These are phyloP conservation scores for Citeromyces hawaiiensis DNA, from an alignment of 1,139 yeast species.

Conservation along the genomic window DNA sequence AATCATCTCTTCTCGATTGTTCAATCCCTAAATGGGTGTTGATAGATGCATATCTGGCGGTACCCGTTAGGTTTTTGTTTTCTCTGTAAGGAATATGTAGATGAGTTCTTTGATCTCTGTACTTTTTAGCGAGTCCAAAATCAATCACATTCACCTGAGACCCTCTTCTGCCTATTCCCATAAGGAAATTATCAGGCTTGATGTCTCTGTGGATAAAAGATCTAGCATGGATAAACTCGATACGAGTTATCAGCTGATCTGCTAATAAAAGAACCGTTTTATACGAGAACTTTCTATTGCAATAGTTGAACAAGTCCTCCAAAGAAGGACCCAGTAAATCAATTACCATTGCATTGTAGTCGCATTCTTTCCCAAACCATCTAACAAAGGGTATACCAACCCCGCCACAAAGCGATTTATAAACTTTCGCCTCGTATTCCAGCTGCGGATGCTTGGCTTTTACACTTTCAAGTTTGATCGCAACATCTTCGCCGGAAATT, in stretches of 20 bases:
- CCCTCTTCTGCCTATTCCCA: conserved; percentile 95
- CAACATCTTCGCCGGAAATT: conserved; percentile 94
- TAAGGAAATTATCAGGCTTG: conserved; percentile 92
- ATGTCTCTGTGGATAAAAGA: conserved; percentile 85
- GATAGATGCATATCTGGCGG: conserved; percentile 92
- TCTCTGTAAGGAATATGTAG: conserved; percentile 94
- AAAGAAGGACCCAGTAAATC: conserved; percentile 91
- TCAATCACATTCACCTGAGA: conserved; percentile 93
- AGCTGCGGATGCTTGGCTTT: conserved; percentile 93
- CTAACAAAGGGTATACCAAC: conserved; percentile 95
- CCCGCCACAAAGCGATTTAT: conserved; percentile 90
- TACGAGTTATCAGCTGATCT: conserved; percentile 87
- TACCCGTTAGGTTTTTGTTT: conserved; percentile 91
- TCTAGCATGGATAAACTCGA: conserved; percentile 91
- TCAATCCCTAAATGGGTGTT: conserved; percentile 96
- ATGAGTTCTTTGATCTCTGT: conserved; percentile 90
- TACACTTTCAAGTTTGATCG: conserved; percentile 84
- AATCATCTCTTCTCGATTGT: conserved; percentile 92
- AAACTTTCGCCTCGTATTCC: conserved; percentile 92
- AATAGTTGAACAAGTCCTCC: conserved; percentile 91
- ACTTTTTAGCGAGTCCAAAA: conserved; percentile 93
- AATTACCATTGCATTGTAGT: conserved; percentile 93
- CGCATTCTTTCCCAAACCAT: conserved; percentile 97
- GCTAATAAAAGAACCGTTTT: conserved; percentile 89
- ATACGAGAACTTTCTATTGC: conserved; percentile 85